These are phyloP conservation scores for Areca catechu DNA, from an alignment of 176 grass and related monocot genomes.

Conservation along the genomic window DNA sequence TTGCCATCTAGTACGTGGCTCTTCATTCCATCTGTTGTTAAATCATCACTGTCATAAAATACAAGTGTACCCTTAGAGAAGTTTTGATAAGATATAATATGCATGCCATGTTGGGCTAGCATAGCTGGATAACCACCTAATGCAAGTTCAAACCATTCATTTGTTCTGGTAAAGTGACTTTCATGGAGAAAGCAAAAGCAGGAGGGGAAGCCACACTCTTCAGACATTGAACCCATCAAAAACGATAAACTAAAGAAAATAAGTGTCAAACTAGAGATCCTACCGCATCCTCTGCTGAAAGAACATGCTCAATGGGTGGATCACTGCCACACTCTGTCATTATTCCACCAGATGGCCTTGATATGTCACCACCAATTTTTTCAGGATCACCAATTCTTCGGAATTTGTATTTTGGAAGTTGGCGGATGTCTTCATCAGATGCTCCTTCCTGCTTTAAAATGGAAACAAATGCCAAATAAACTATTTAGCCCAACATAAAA, in stretches of 20 bases:
- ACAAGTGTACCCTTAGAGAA: too few relatives aligned
- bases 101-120: too few relatives aligned
- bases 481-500: too few relatives aligned
- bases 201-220: neutral
- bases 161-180: neutral
- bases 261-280: too few relatives aligned
- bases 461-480: neutral
- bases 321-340: slow-evolving; percentile 33
- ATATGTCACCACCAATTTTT: neutral
- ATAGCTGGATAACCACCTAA: too few relatives aligned
- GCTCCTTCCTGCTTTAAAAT: slow-evolving; percentile 31
- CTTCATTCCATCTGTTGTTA: too few relatives aligned
- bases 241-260: neutral
- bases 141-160: neutral
- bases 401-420: slow-evolving; percentile 38
- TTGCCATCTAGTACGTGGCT: too few relatives aligned
- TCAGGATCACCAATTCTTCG: slow-evolving; percentile 17
- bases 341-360: slow-evolving; percentile 19
- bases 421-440: slow-evolving; percentile 39
- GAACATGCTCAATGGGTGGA: slow-evolving; percentile 19
- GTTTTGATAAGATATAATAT: too few relatives aligned
- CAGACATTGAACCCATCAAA: neutral
- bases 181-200: neutral
- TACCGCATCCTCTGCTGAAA: slow-evolving; percentile 30
- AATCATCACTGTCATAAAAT: too few relatives aligned